phyloP scores from a whole-genome alignment of 1,139 yeast species.

The Sugiyamaella novakii region DNA sequence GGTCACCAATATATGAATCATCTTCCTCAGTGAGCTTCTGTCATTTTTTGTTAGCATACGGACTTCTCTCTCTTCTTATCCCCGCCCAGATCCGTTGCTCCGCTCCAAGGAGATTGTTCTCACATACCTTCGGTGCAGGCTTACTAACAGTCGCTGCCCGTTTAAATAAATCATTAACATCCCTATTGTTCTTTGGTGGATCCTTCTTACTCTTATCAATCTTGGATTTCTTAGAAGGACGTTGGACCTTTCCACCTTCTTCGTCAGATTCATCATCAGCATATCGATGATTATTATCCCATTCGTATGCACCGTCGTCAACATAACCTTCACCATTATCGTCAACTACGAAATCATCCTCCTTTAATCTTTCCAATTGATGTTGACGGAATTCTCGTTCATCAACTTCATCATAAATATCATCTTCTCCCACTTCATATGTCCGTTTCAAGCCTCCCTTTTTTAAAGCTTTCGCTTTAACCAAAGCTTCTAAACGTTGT shows the following conservation, averaged over 20 bases:
- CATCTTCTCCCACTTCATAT: conserved; percentile 40
- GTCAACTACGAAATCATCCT: conserved; percentile 92
- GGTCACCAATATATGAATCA: conserved; percentile 37
- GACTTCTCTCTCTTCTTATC: neutral
- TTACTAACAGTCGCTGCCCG: conserved; percentile 28
- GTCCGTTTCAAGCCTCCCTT: conserved; percentile 32
- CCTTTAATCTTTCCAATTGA: conserved; percentile 76
- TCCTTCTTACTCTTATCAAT: conserved; percentile 41
- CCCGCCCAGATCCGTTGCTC: neutral
- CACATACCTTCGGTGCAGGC: conserved; percentile 13
- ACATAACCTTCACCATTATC: conserved; percentile 90
- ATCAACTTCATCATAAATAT: conserved; percentile 84
- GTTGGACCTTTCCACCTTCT: conserved; percentile 31
- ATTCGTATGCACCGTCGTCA: conserved; percentile 88
- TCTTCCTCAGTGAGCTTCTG: conserved; percentile 34
- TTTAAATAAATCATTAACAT: conserved; percentile 30
- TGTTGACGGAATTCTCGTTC: conserved; percentile 75
- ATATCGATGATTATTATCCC: conserved; percentile 64
- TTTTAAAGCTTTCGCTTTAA: conserved; percentile 31
- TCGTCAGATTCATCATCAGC: conserved; percentile 57
- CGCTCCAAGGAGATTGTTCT: neutral
- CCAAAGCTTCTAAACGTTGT: conserved; percentile 5
- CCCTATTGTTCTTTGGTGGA: conserved; percentile 27
- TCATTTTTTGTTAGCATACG: neutral
- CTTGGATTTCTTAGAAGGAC: conserved; percentile 40